Evolutionary conservation across 441 rosid species (phyloP).

Genomic region (Manihot esculenta): DNA sequence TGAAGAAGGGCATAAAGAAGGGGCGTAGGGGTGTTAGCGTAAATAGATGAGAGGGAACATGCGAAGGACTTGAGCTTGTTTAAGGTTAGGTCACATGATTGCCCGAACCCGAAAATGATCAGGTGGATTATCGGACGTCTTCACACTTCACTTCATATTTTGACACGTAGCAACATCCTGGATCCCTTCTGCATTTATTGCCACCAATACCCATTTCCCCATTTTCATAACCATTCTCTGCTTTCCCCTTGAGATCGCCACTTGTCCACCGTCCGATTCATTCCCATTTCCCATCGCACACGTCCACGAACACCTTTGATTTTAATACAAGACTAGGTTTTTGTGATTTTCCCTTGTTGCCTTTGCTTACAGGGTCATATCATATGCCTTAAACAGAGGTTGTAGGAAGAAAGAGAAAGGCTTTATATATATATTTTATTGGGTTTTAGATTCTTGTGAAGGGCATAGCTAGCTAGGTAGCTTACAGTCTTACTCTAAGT

Average conservation of each 20-base stretch:
- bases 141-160: conserved; percentile 20
- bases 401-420: background rate
- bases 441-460: background rate
- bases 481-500: background rate
- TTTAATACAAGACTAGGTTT: conserved; percentile 15
- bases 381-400: conserved; percentile 8
- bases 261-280: conserved; percentile 31
- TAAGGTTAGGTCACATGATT: conserved; percentile 54
- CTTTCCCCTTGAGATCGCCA: background rate
- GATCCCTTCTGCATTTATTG: conserved; percentile 9
- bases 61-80: conserved; percentile 22
- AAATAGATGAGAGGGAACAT: conserved; percentile 8
- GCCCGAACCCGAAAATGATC: conserved; percentile 36
- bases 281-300: conserved; percentile 6
- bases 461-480: background rate
- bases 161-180: conserved; percentile 36
- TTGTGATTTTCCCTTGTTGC: background rate
- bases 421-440: background rate
- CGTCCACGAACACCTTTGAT: background rate
- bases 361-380: conserved; percentile 14
- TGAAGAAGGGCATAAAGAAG: too few species aligned
- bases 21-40: conserved; percentile 19
- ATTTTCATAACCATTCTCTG: background rate
- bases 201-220: conserved; percentile 3
- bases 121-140: conserved; percentile 27